Percentiles rank a stretch among this genome's conserved stretches.
Conservation (phyloP, 768 basidiomycete genomes). For the Leccinum broughii region DNA sequence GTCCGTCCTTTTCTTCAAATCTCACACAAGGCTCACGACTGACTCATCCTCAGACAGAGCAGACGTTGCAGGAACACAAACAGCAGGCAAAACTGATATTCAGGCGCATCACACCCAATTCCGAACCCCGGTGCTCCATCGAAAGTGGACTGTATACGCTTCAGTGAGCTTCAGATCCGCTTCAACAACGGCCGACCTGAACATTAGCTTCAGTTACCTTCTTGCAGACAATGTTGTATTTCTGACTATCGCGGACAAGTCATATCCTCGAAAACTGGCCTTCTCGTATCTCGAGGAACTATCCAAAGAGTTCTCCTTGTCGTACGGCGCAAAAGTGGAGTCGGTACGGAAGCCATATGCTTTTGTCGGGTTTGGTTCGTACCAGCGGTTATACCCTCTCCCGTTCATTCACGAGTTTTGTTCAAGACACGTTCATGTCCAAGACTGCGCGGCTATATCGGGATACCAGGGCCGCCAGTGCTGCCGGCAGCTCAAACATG, state of each 20-base stretch:
- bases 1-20: constrained; percentile 42
- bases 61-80: constrained; percentile 93
- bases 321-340: constrained; percentile 94
- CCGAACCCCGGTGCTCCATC: constrained; percentile 95
- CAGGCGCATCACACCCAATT: constrained; percentile 88
- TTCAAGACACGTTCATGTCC: constrained; percentile 94
- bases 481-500: constrained; percentile 62
- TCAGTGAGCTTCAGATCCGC: constrained; percentile 62
- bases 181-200: constrained; percentile 3
- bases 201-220: constrained; percentile 68
- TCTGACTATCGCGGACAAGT: constrained; percentile 93
- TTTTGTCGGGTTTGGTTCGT: constrained; percentile 94
- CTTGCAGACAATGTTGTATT: constrained; percentile 94
- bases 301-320: constrained; percentile 90
- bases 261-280: constrained; percentile 94
- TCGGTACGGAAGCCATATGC: constrained; percentile 95
- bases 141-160: constrained; percentile 95
- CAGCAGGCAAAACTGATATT: constrained; percentile 98
- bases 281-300: constrained; percentile 98
- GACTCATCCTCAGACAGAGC: constrained; percentile 70
- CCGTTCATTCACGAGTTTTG: constrained; percentile 5
- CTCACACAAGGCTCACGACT: background rate
- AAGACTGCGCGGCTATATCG: constrained; percentile 95
- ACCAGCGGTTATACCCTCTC: background rate
- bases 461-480: constrained; percentile 85